Conservation (phyloP, 2,329 filamentous ascomycete species). For the Penicillium sp. region DNA sequence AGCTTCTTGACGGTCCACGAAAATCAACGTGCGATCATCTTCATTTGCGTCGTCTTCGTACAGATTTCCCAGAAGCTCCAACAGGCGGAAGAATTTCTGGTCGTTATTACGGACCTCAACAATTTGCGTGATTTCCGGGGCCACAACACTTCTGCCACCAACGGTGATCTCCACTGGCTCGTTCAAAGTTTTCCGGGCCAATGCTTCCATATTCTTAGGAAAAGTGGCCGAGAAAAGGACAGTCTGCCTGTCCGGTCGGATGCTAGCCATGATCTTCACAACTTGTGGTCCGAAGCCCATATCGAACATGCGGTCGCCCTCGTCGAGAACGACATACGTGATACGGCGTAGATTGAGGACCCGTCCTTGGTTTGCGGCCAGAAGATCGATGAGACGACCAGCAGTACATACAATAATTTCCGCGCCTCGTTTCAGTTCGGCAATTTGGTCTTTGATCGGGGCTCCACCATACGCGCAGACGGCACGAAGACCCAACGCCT, state of each 20-base stretch:
- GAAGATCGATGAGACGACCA: conserved; percentile 90
- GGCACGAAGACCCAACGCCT: conserved; percentile 77
- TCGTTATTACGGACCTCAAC: conserved; percentile 83
- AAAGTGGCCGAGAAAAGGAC: conserved; percentile 97
- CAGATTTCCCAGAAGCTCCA: conserved; percentile 83
- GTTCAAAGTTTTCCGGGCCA: conserved; percentile 83
- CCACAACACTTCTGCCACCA: conserved; percentile 73
- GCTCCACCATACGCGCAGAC: conserved; percentile 94
- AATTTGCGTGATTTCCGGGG: conserved; percentile 78
- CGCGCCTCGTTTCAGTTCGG: conserved; percentile 89
- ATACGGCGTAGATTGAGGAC: conserved; percentile 88
- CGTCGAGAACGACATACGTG: conserved; percentile 92
- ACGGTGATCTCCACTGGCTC: conserved; percentile 90
- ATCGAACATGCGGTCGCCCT: conserved; percentile 98
- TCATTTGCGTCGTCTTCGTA: conserved; percentile 74
- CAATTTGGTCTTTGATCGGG: conserved; percentile 96
- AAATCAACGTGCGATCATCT: conserved; percentile 84
- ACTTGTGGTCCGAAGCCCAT: conserved; percentile 99
- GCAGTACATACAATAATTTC: conserved; percentile 95
- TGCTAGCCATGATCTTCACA: conserved; percentile 90
- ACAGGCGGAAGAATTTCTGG: conserved; percentile 77
- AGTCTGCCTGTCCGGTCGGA: conserved; percentile 88
- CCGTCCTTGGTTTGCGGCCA: conserved; percentile 89
- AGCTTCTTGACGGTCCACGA: conserved; percentile 89
- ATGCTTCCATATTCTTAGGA: conserved; percentile 84